Percentiles rank a stretch among this genome's conserved stretches.
These are phyloP conservation scores for Styphnolobium japonicum DNA, from an alignment of 306 rosid species.

Conservation along the genomic window DNA sequence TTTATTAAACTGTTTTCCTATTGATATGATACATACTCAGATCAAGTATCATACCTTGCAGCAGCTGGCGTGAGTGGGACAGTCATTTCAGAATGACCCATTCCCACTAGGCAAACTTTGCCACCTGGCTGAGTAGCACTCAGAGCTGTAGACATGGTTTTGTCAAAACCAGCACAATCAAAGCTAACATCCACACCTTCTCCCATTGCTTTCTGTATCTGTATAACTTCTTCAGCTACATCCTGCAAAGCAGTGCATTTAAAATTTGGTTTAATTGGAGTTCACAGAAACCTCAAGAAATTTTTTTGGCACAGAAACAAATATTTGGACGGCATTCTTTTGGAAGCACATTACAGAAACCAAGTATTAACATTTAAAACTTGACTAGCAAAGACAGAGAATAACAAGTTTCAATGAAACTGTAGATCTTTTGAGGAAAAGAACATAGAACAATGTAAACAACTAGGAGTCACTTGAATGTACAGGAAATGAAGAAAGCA, in stretches of 20 bases:
- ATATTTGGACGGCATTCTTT: not conserved
- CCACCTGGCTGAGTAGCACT: slow-evolving; percentile 76
- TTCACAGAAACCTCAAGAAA: not conserved
- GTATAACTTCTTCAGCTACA: slow-evolving; percentile 57
- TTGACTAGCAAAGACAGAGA: not conserved
- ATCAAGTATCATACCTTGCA: slow-evolving; percentile 51
- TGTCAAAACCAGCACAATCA: slow-evolving; percentile 86
- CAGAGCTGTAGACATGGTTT: slow-evolving; percentile 85
- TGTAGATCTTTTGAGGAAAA: not conserved
- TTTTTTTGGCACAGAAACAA: not conserved
- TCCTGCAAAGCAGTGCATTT: slow-evolving; percentile 43
- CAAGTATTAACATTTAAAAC: not conserved
- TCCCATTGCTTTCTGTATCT: slow-evolving; percentile 61
- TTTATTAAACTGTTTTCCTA: too few species aligned
- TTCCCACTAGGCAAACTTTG: slow-evolving; percentile 87
- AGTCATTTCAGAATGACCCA: slow-evolving; percentile 82
- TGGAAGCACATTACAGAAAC: not conserved
- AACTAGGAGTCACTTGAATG: not conserved
- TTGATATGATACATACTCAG: not conserved
- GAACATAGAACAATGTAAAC: not conserved
- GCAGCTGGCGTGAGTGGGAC: slow-evolving; percentile 81
- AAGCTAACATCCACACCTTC: slow-evolving; percentile 59
- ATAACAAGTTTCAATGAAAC: not conserved
- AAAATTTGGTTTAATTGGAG: not conserved
- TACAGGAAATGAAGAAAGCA: slow-evolving; percentile 4